phyloP scores from a whole-genome alignment of 2,329 filamentous ascomycete species.

The Chrysoporthe puriensis region DNA sequence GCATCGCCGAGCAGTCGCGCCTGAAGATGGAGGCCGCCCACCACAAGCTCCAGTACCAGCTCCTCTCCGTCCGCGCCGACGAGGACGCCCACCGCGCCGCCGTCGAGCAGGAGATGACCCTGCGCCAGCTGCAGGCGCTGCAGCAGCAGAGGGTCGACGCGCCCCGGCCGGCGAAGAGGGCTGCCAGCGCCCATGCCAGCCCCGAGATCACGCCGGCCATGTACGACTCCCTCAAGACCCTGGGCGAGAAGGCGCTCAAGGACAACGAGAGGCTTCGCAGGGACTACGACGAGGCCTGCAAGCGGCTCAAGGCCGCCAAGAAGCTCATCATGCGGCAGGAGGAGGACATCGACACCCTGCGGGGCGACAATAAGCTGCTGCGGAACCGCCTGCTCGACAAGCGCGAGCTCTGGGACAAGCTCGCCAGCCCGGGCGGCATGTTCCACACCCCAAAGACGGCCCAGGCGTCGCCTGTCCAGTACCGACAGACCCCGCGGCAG shows the following conservation, averaged over 20 bases:
- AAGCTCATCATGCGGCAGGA: conserved; percentile 78
- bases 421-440: conserved; percentile 74
- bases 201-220: conserved; percentile 58
- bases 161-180: conserved; percentile 42
- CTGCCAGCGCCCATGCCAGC: conserved; percentile 53
- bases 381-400: conserved; percentile 87
- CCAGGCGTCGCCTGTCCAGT: conserved; percentile 47
- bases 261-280: conserved; percentile 67
- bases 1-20: conserved; percentile 59
- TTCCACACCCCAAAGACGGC: conserved; percentile 65
- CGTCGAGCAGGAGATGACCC: conserved; percentile 91
- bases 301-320: conserved; percentile 73
- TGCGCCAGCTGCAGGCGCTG: conserved; percentile 83
- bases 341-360: conserved; percentile 69
- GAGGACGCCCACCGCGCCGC: conserved; percentile 85
- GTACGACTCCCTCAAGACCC: conserved; percentile 65
- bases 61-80: conserved; percentile 81
- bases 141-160: conserved; percentile 56
- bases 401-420: conserved; percentile 79
- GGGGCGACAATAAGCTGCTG: conserved; percentile 76
- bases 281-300: conserved; percentile 66
- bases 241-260: conserved; percentile 67
- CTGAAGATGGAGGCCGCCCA: conserved; percentile 84
- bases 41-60: conserved; percentile 86
- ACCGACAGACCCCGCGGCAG: conserved; percentile 54